phyloP scores from a whole-genome alignment of 1,284 basidiomycete species.

The Porogramme epimiltina region DNA sequence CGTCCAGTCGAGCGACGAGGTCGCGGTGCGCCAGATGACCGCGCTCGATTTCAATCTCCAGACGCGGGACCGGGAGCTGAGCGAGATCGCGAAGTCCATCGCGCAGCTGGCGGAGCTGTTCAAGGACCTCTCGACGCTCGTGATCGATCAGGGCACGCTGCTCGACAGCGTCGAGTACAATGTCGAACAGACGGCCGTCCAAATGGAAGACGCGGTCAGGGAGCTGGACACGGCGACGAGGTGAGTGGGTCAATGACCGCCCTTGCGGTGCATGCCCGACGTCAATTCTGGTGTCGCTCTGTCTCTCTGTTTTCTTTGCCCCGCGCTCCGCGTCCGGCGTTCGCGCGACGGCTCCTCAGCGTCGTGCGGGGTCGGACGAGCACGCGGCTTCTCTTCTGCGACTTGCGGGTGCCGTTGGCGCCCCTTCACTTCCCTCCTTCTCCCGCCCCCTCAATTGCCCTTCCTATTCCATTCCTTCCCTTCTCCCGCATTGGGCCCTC shows the following conservation, averaged over 20 bases:
- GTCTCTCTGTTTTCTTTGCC: background rate
- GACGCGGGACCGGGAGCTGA: constrained; percentile 78
- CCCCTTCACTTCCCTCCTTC: too few species aligned
- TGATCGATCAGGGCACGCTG: constrained; percentile 98
- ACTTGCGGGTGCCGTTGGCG: too few species aligned
- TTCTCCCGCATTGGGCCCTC: too few species aligned
- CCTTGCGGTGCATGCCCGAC: too few species aligned
- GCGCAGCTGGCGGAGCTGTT: constrained; percentile 92
- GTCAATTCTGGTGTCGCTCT: constrained; percentile 4
- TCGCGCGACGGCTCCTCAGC: background rate
- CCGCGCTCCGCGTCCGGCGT: background rate
- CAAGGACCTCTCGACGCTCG: constrained; percentile 89
- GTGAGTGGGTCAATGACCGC: too few species aligned
- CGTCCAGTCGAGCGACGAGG: constrained; percentile 39
- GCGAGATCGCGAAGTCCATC: constrained; percentile 92
- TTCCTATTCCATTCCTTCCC: too few species aligned
- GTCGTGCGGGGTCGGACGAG: too few species aligned
- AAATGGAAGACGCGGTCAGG: constrained; percentile 82
- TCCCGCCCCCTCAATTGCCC: too few species aligned
- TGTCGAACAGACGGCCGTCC: constrained; percentile 86
- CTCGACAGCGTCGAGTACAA: constrained; percentile 98
- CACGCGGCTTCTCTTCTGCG: too few species aligned
- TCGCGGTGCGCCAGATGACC: constrained; percentile 39
- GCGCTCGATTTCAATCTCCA: constrained; percentile 54
- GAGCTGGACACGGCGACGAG: constrained; percentile 83